phyloP scores from a whole-genome alignment of 352 stramenopile genomes.

The Aphanomyces stellatus region DNA sequence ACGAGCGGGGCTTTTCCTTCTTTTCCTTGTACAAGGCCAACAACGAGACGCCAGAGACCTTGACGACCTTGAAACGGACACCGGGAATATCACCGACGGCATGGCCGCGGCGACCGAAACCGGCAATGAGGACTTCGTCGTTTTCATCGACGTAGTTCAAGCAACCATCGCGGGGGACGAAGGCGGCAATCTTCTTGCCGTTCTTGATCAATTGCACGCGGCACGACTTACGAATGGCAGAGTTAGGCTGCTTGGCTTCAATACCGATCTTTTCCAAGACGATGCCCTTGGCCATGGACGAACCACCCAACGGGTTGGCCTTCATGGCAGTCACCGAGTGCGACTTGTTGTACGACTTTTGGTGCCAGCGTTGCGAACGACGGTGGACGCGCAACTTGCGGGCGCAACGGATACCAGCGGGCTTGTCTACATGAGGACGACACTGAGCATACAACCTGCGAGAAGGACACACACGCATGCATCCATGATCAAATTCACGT shows the following conservation, averaged over 20 bases:
- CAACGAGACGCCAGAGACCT: constrained; percentile 98
- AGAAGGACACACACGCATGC: background rate
- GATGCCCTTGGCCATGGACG: constrained; percentile 99
- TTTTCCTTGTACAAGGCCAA: constrained; percentile 99
- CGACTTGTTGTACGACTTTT: constrained; percentile 99
- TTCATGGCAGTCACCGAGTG: constrained; percentile 99
- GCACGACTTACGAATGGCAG: constrained; percentile 99
- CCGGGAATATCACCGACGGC: constrained; percentile 99
- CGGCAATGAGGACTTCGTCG: constrained; percentile 99
- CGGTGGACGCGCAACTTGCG: constrained; percentile 99
- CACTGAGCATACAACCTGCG: too few species aligned
- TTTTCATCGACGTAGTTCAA: constrained; percentile 99
- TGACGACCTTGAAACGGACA: constrained; percentile 99
- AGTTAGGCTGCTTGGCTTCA: constrained; percentile 99
- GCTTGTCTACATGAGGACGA: constrained; percentile 97
- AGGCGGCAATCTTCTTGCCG: constrained; percentile 99
- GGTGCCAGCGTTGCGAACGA: constrained; percentile 95
- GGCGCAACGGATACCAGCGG: constrained; percentile 97
- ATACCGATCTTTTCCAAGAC: constrained; percentile 99
- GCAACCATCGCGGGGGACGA: constrained; percentile 99
- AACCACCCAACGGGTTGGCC: constrained; percentile 99
- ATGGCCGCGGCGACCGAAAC: constrained; percentile 99
- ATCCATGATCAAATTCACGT: background rate
- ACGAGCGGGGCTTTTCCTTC: constrained; percentile 99
- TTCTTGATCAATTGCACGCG: constrained; percentile 99